Evolutionary conservation across 2,329 filamentous ascomycete genomes (phyloP).

Genomic region (Calycina marina): DNA sequence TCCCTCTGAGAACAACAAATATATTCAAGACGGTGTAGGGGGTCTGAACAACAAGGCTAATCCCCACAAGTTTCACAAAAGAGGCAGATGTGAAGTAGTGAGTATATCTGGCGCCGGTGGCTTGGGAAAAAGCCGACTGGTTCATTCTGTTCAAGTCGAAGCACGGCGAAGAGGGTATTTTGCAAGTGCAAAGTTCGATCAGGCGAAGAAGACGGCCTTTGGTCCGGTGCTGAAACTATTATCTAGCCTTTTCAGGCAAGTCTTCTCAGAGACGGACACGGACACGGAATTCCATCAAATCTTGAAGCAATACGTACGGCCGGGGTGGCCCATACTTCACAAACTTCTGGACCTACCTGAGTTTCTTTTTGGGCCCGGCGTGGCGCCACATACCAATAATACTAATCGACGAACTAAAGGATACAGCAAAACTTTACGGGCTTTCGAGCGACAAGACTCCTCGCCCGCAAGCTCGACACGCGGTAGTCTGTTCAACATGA

Average conservation of each 20-base stretch:
- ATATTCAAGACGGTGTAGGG: conserved; percentile 20
- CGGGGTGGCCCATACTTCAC: conserved; percentile 50
- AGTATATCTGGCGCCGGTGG: conserved; percentile 46
- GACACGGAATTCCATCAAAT: conserved; percentile 48
- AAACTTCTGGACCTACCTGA: conserved; percentile 49
- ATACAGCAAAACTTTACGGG: conserved; percentile 19
- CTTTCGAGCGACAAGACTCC: conserved; percentile 16
- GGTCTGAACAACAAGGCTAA: conserved; percentile 16
- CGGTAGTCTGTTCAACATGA: conserved; percentile 13
- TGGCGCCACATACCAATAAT: conserved; percentile 4
- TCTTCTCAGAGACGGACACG: conserved; percentile 52
- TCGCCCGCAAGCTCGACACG: conserved; percentile 15
- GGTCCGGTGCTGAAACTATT: conserved; percentile 49
- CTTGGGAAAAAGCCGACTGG: conserved; percentile 49
- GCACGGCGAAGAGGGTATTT: conserved; percentile 48
- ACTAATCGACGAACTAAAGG: conserved; percentile 10
- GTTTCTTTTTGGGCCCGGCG: conserved; percentile 41
- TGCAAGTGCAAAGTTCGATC: conserved; percentile 52
- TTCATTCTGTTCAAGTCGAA: conserved; percentile 47
- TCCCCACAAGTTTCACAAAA: conserved; percentile 38
- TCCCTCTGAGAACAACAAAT: too few relatives aligned
- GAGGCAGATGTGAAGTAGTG: conserved; percentile 49
- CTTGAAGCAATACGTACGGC: conserved; percentile 46
- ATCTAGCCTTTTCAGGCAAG: conserved; percentile 51
- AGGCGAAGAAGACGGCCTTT: conserved; percentile 43